Evolutionary conservation across 2,329 filamentous ascomycete genomes (phyloP), one percentile per base, ranked within the genome.

Genomic region (Aspergillus quadricinctus): DNA sequence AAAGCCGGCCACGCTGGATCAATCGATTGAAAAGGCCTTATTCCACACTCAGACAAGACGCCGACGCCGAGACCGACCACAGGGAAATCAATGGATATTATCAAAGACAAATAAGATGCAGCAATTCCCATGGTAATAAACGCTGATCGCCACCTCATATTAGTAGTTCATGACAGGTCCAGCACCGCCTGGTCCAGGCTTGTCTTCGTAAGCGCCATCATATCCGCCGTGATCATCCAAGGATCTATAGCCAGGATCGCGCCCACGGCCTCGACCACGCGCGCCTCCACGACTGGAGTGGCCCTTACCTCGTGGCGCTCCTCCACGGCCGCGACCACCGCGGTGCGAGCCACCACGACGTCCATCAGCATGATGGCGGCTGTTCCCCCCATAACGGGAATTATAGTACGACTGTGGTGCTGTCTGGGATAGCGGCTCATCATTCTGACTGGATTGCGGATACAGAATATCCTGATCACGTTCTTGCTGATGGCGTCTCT

Each of bases 161-260:
- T 65, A 76, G 57, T 76, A 77, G 57, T 77, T 74, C 75, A 77
- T 76, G 14, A 71, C 61, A 23, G 69, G 69, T 25, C 61, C 66
- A n/a, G 65, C 68, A 49, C 59, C 59, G 25, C 63, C 64, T 40
- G 66, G 55, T 11, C 68, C 66, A 10, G 61, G 59, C 46, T 66
- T 68, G n/a, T 69, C 67, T 14, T 73, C 71, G 28, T 64, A 54
- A 7, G 66, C 50, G 4, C 65, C 66, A 46, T 76, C 73, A 49
- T 68, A 66, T 5, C 64, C 68, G 56, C 60, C 62, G 53, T 76
- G 72, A 63, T 90, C 88, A 68, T 90, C 88, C 1, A 90, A 78
- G 1, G 86, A 89, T 56, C 82, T 81, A 69, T 90, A 90, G 48
- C 78, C 76, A 58, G 80, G 77, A 49, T 81, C 75, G 10, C 81